phyloP scores from a whole-genome alignment of 352 stramenopile genomes.

The Plasmopara halstedii region DNA sequence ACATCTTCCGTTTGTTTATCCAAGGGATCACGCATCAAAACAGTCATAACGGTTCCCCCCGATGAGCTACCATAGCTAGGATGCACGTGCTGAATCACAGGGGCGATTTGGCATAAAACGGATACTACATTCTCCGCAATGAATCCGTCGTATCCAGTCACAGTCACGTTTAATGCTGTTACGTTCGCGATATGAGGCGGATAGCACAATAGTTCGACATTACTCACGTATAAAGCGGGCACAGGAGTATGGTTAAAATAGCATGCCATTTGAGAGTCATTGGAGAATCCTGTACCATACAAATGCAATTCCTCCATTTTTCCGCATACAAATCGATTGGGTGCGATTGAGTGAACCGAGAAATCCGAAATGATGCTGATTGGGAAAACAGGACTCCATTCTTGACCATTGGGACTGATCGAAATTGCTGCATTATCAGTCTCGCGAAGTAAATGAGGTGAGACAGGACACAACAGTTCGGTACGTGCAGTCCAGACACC shows the following conservation, averaged over 20 bases:
- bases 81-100: conserved; percentile 12
- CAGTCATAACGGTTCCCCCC: conserved; percentile 10
- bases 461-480: conserved; percentile 23
- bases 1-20: conserved; percentile 3
- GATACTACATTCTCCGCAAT: conserved; percentile 7
- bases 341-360: conserved; percentile 13
- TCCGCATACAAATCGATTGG: conserved; percentile 15
- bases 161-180: conserved; percentile 14
- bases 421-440: conserved; percentile 9
- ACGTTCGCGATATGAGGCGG: conserved; percentile 15
- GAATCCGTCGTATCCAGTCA: conserved; percentile 28
- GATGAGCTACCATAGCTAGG: conserved; percentile 13
- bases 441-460: neutral
- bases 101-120: conserved; percentile 13
- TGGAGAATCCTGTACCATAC: conserved; percentile 28
- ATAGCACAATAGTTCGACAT: conserved; percentile 22
- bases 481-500: conserved; percentile 22
- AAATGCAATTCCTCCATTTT: conserved; percentile 16
- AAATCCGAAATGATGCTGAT: conserved; percentile 18
- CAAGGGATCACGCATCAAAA: conserved; percentile 10
- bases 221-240: conserved; percentile 21
- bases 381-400: conserved; percentile 22
- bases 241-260: conserved; percentile 27
- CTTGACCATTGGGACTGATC: conserved; percentile 42
- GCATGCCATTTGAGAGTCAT: conserved; percentile 24